phyloP scores from a whole-genome alignment of 179 eudicot genomes.

The Pouteria campechiana region DNA sequence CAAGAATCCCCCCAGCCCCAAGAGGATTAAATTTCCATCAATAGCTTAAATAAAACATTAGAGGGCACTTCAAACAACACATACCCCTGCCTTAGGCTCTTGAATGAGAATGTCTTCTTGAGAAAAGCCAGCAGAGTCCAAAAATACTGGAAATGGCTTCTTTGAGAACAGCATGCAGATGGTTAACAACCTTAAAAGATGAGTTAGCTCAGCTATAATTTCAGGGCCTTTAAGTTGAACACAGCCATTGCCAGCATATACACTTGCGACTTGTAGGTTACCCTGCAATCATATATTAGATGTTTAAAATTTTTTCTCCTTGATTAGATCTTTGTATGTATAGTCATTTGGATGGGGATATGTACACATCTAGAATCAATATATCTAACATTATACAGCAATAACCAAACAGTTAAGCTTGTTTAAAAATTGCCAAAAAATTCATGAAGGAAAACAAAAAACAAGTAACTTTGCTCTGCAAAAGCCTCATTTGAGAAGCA shows the following conservation, averaged over 20 bases:
- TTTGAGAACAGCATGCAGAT: conserved; percentile 81
- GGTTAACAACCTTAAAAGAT: conserved; percentile 52
- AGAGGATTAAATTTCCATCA: background rate
- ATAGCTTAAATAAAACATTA: background rate
- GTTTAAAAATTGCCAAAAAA: too few species aligned
- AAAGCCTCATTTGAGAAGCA: too few species aligned
- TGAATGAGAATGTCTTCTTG: conserved; percentile 78
- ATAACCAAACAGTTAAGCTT: too few species aligned
- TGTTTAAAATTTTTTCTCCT: too few species aligned
- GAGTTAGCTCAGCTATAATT: conserved; percentile 52
- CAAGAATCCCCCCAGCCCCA: background rate
- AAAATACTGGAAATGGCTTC: conserved; percentile 88
- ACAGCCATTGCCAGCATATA: conserved; percentile 75
- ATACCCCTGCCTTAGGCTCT: conserved; percentile 96
- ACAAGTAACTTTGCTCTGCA: too few species aligned
- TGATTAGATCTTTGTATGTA: too few species aligned
- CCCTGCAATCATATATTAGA: too few species aligned
- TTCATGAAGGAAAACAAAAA: too few species aligned
- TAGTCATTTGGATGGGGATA: too few species aligned
- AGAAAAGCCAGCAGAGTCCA: conserved; percentile 74
- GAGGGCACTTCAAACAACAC: conserved; percentile 1
- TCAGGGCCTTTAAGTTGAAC: conserved; percentile 58
- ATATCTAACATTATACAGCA: too few species aligned
- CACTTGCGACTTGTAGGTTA: conserved; percentile 63
- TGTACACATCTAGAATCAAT: too few species aligned